These are phyloP conservation scores for Endotrypanum monterogeii DNA, from an alignment of 208 protist genomes.

Conservation along the genomic window DNA sequence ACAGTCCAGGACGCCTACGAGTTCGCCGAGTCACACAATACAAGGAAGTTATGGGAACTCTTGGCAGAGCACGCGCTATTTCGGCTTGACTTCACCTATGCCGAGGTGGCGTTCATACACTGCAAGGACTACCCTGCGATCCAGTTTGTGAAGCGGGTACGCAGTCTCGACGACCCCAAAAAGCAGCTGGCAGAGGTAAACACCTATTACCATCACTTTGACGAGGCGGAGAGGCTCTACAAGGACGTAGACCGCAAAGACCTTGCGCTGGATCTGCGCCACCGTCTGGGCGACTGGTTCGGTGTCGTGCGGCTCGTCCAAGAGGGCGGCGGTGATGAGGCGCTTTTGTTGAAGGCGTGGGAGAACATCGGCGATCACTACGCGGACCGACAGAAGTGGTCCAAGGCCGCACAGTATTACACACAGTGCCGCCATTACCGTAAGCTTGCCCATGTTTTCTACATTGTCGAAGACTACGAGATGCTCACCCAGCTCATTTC, in stretches of 20 bases:
- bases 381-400: constrained; percentile 94
- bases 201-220: constrained; percentile 95
- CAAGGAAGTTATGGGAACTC: constrained; percentile 91
- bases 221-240: constrained; percentile 97
- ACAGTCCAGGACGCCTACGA: constrained; percentile 88
- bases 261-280: constrained; percentile 93
- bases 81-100: constrained; percentile 86
- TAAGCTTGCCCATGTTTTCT: constrained; percentile 91
- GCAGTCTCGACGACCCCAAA: constrained; percentile 85
- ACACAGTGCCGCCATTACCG: constrained; percentile 90
- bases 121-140: constrained; percentile 95
- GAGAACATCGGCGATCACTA: constrained; percentile 97
- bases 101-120: constrained; percentile 95
- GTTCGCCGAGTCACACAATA: constrained; percentile 93
- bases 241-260: constrained; percentile 96
- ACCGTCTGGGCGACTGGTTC: constrained; percentile 95
- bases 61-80: constrained; percentile 94
- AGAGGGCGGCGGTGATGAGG: constrained; percentile 93
- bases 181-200: constrained; percentile 97
- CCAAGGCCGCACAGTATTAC: constrained; percentile 96
- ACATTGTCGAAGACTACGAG: constrained; percentile 93
- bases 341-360: constrained; percentile 85
- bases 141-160: constrained; percentile 96
- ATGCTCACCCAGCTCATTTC: constrained; percentile 88
- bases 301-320: constrained; percentile 93